Conservation (phyloP, 805 yeast species). For the Wickerhamiella kazuoi region DNA sequence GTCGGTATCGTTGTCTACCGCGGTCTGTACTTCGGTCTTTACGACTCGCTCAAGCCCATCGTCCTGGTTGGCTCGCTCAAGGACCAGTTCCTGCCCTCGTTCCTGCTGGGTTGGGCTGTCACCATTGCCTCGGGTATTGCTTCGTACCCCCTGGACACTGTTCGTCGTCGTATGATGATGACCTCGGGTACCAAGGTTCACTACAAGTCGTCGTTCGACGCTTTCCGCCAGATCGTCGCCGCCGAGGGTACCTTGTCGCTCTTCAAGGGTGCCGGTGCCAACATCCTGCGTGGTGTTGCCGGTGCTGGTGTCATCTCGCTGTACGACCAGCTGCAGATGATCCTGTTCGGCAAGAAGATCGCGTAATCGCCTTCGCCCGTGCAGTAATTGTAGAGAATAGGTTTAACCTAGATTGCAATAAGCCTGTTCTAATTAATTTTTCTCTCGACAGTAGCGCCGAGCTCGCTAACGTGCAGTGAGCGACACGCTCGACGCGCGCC, state of each 20-base stretch:
- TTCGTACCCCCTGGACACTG: conserved; percentile 94
- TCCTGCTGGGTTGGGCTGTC: conserved; percentile 88
- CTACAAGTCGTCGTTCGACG: conserved; percentile 83
- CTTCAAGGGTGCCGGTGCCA: conserved; percentile 97
- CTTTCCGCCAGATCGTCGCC: conserved; percentile 73
- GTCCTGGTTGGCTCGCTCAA: conserved; percentile 77
- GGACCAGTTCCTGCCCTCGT: conserved; percentile 80
- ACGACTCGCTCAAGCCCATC: conserved; percentile 85
- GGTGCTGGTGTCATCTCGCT: conserved; percentile 96
- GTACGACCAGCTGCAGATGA: conserved; percentile 86
- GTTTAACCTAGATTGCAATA: background rate
- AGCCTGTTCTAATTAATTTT: no score
- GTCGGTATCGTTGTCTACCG: conserved; percentile 92
- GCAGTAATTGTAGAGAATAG: background rate
- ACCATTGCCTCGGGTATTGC: conserved; percentile 95
- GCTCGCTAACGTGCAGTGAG: no score
- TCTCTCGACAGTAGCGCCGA: no score
- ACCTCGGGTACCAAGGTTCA: conserved; percentile 90
- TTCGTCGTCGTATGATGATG: conserved; percentile 99
- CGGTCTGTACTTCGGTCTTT: conserved; percentile 93
- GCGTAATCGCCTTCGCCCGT: background rate
- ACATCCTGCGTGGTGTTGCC: conserved; percentile 97
- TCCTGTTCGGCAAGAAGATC: conserved; percentile 76
- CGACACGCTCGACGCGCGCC: no score
- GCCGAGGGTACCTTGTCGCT: conserved; percentile 79